phyloP scores from a whole-genome alignment of 2,329 filamentous ascomycete genomes.

The Aspergillus fijiensis region DNA sequence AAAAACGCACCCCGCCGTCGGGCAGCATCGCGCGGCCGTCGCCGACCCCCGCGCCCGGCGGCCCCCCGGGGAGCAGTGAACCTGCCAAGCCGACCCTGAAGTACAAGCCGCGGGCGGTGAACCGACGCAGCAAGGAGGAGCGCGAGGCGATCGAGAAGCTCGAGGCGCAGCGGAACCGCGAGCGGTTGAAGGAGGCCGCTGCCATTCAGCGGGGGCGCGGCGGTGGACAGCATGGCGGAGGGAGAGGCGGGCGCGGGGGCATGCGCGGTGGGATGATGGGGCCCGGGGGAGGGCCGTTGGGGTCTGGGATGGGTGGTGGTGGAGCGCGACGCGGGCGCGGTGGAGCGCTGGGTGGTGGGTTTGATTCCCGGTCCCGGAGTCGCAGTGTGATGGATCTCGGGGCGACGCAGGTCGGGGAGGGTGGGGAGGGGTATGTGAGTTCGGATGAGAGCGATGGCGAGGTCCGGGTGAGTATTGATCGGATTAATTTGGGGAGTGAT shows the following conservation, averaged over 20 bases:
- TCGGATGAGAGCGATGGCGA: conserved; percentile 49
- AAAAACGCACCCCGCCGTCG: conserved; percentile 35
- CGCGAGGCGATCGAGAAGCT: conserved; percentile 44
- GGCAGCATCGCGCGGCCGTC: conserved; percentile 33
- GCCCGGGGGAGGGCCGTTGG: conserved; percentile 3
- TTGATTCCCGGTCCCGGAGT: conserved; percentile 28
- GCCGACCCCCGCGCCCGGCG: conserved; percentile 14
- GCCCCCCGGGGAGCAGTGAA: conserved; percentile 19
- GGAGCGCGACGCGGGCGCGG: conserved; percentile 25
- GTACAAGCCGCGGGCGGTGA: conserved; percentile 43
- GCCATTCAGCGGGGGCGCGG: conserved; percentile 40
- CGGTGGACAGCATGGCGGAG: conserved; percentile 12
- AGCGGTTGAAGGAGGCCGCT: conserved; percentile 41
- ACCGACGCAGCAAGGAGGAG: conserved; percentile 47
- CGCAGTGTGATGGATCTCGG: conserved; percentile 30
- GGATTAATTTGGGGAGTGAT: conserved; percentile 57
- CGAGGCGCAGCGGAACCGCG: conserved; percentile 42
- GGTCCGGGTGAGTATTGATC: conserved; percentile 56
- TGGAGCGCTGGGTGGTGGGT: conserved; percentile 25
- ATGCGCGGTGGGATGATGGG: conserved; percentile 29
- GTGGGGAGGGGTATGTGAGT: conserved; percentile 32
- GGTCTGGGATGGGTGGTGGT: conserved; percentile 27
- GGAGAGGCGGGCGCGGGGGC: conserved; percentile 32
- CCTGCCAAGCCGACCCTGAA: conserved; percentile 42
- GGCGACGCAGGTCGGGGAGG: conserved; percentile 18